Percentiles rank a stretch among this genome's conserved stretches.
Evolutionary conservation across 129 eudicot genomes (phyloP).

Genomic region (Helianthus annuus): DNA sequence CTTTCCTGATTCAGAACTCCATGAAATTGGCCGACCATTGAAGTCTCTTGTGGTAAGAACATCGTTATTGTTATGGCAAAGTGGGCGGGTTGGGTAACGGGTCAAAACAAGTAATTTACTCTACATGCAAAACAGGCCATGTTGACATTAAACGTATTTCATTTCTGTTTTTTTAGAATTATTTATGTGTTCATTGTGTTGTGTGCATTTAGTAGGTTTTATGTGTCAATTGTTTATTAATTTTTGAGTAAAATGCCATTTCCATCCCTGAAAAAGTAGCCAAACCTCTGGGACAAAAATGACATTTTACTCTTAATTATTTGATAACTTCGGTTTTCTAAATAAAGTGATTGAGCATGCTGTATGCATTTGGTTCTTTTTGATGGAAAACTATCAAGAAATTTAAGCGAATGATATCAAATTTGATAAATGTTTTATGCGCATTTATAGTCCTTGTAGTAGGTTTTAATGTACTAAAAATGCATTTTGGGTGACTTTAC

Average conservation of each 20-base stretch:
- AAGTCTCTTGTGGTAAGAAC: constrained; percentile 78
- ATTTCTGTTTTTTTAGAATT: background rate
- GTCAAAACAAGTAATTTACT: background rate
- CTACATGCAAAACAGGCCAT: too few species aligned
- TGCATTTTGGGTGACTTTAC: background rate
- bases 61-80: background rate
- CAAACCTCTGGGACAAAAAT: too few species aligned
- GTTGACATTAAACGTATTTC: background rate
- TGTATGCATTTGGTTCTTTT: constrained; percentile 4
- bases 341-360: background rate
- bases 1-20: constrained; percentile 56
- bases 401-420: background rate
- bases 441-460: background rate
- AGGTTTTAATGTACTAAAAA: background rate
- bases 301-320: too few species aligned
- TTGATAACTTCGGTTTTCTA: background rate
- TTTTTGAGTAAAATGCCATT: background rate
- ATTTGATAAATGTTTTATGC: background rate
- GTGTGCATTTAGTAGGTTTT: background rate
- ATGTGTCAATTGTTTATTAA: background rate
- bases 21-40: constrained; percentile 59
- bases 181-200: background rate
- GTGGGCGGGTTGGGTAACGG: constrained; percentile 1
- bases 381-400: background rate
- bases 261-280: too few species aligned